A percentile compares a stretch with the other conserved stretches of the same genome.
phyloP scores from a whole-genome alignment of 2,329 filamentous ascomycete genomes.

The Grosmannia huntii region DNA sequence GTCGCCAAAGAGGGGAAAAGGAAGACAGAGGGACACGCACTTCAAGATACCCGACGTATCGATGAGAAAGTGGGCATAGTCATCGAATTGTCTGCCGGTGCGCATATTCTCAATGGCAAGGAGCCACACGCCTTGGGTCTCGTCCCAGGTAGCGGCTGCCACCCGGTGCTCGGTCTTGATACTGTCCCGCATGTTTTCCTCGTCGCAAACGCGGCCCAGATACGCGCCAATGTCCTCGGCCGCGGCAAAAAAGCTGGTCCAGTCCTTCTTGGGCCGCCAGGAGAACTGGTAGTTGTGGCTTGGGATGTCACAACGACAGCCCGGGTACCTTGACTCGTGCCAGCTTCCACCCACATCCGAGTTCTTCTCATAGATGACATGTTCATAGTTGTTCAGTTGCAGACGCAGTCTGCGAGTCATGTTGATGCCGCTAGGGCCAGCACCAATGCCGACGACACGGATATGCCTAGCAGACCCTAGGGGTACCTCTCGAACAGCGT shows the following conservation, averaged over 20 bases:
- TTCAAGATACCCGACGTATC: slow-evolving; percentile 40
- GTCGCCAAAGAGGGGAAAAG: not conserved
- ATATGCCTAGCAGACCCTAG: slow-evolving; percentile 21
- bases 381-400: slow-evolving; percentile 28
- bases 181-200: slow-evolving; percentile 29
- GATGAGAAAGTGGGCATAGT: slow-evolving; percentile 34
- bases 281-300: slow-evolving; percentile 52
- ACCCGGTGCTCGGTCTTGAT: slow-evolving; percentile 33
- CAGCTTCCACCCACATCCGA: slow-evolving; percentile 42
- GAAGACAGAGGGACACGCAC: slow-evolving; percentile 21
- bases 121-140: slow-evolving; percentile 28
- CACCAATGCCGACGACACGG: slow-evolving; percentile 31
- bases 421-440: slow-evolving; percentile 31
- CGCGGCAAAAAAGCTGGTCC: slow-evolving; percentile 43
- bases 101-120: slow-evolving; percentile 25
- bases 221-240: slow-evolving; percentile 44
- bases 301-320: slow-evolving; percentile 43
- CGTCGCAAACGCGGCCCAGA: slow-evolving; percentile 29
- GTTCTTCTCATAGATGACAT: slow-evolving; percentile 44
- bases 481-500: slow-evolving; percentile 9
- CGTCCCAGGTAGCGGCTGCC: slow-evolving; percentile 30
- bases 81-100: slow-evolving; percentile 26
- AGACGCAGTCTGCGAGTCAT: slow-evolving; percentile 31
- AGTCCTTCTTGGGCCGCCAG: slow-evolving; percentile 45
- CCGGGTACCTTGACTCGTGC: slow-evolving; percentile 46